Base-by-base conservation (phyloP, 1,284 basidiomycete genomes). In the Naganishia sp. region DNA sequence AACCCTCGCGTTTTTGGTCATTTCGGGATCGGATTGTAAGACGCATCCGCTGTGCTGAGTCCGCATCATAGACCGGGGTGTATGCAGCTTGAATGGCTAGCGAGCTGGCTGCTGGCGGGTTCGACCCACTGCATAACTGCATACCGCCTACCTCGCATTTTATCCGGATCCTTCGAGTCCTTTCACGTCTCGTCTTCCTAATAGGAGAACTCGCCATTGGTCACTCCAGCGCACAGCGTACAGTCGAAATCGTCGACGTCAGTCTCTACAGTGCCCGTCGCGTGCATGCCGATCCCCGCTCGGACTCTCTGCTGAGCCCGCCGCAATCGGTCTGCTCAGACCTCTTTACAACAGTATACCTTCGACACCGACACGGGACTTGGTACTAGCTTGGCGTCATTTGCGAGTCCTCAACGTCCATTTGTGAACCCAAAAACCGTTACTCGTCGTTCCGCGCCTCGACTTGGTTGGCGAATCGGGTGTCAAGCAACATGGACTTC, bases 111-210 rank as follows among this genome's bases (percentile, higher is more conserved):
- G 35, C 35, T 39, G 13, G 35, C 7, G 2, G 13, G 35, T 4
- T 28, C 28, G 28, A 28, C 28, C 2, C 5, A 28, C 28, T 28
- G 28, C 28, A 28, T 28, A 28, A 28, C 28, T 28, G 28, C 28
- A 28, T 28, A 28, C 28, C 28, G 28, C 28, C 28, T 28, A 28
- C 28, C 28, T 28, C 28, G 28, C 28, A 28, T 28, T 28, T 5
- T 28, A 28, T 5, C 28, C 28, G 5, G 28, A 28, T 3, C 5
- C 28, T 2, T 28, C 5, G 58, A 39, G 31, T 66, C 35, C 35
- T 23, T 42, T 7, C 42, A 47, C 56, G 66, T 57, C 47, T 62
- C 57, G 45, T 55, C 35, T 69, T 72, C 72, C 46, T 28, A 28
- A 5, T 28, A 28, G 5, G 28, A n/a, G 28, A 2, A 28, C 28